Conservation (phyloP, 2,329 filamentous ascomycete genomes). For the Pestalotiopsis sp. region DNA sequence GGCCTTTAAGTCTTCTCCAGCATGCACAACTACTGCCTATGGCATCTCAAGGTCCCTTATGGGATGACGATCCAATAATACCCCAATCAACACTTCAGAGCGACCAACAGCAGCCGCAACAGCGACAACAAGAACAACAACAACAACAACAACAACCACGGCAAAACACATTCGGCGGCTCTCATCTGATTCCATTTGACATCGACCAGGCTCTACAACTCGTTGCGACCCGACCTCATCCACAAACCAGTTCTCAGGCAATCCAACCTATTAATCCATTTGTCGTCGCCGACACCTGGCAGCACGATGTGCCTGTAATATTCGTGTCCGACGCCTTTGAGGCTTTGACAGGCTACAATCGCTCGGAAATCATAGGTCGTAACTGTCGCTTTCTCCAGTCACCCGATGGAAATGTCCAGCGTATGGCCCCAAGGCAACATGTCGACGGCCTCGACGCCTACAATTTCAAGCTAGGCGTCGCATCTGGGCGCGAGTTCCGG, state of each 20-base stretch:
- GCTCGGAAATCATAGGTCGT: conserved; percentile 82
- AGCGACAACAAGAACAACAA: too few species aligned
- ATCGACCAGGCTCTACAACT: conserved; percentile 80
- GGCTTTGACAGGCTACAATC: conserved; percentile 85
- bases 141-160: background rate
- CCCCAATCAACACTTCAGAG: too few species aligned
- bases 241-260: conserved; percentile 81
- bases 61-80: too few species aligned
- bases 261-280: conserved; percentile 92
- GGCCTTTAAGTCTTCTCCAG: too few species aligned
- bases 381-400: conserved; percentile 94
- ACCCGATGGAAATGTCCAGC: conserved; percentile 77
- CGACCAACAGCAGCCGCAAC: too few species aligned
- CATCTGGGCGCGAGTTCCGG: conserved; percentile 72
- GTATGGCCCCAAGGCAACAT: conserved; percentile 76
- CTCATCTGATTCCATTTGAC: conserved; percentile 59
- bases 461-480: conserved; percentile 78
- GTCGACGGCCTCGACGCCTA: conserved; percentile 81
- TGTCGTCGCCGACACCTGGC: conserved; percentile 81
- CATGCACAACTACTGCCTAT: too few species aligned
- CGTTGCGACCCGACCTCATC: conserved; percentile 76
- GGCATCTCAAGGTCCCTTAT: too few species aligned
- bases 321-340: conserved; percentile 94
- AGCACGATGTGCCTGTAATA: conserved; percentile 83
- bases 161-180: background rate